Conservation (phyloP, 352 stramenopile species). For the Pythium myriotylum region DNA sequence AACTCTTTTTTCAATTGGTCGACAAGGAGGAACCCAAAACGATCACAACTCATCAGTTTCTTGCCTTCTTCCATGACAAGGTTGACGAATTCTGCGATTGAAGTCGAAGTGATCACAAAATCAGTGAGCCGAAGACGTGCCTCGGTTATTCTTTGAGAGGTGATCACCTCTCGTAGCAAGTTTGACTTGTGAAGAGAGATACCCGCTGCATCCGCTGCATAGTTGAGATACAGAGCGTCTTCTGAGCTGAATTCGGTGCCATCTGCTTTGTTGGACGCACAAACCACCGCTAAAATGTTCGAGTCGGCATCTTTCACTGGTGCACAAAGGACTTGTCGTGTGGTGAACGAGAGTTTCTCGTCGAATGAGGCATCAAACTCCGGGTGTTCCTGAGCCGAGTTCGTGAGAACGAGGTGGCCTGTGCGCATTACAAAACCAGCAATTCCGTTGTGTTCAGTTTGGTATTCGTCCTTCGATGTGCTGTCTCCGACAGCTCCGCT, state of each 20-base stretch:
- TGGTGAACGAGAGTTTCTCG: slow-evolving; percentile 29
- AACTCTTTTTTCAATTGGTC: slow-evolving; percentile 72
- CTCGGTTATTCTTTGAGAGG: slow-evolving; percentile 34
- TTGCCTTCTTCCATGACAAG: slow-evolving; percentile 60
- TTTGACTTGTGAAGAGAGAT: slow-evolving; percentile 48
- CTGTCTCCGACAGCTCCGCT: slow-evolving; percentile 2
- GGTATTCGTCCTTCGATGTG: slow-evolving; percentile 32
- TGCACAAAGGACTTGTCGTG: slow-evolving; percentile 27
- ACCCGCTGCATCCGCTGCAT: slow-evolving; percentile 36
- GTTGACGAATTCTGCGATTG: slow-evolving; percentile 54
- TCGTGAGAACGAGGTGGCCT: slow-evolving; percentile 23
- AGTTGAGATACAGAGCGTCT: slow-evolving; percentile 42
- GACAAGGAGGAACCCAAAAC: slow-evolving; percentile 65
- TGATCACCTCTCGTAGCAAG: slow-evolving; percentile 40
- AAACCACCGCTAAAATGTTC: slow-evolving; percentile 33
- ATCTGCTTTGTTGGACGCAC: slow-evolving; percentile 39
- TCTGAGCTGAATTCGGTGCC: slow-evolving; percentile 35
- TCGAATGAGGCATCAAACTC: slow-evolving; percentile 36
- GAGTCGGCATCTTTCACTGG: slow-evolving; percentile 39
- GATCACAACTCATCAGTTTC: slow-evolving; percentile 60
- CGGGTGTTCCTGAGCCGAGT: slow-evolving; percentile 32
- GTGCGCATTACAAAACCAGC: slow-evolving; percentile 24
- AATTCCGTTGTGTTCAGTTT: slow-evolving; percentile 34
- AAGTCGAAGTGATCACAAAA: slow-evolving; percentile 47
- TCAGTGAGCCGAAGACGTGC: slow-evolving; percentile 33